Conservation (phyloP, 176 grass and related monocot species). For the Triticum turgidum region DNA sequence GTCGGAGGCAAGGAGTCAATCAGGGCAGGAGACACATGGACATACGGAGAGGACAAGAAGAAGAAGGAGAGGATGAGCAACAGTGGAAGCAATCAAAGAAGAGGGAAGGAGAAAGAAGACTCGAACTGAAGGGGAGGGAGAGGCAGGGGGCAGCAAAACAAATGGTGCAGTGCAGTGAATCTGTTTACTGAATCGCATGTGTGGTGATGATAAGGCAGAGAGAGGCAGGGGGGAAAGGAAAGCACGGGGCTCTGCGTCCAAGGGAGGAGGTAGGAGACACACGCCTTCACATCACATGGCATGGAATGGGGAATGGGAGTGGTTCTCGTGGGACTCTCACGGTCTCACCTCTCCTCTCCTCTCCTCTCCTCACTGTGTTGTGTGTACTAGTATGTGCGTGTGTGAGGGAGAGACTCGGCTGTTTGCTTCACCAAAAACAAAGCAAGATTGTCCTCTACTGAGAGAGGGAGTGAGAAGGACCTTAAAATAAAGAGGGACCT, state of each 20-base stretch:
- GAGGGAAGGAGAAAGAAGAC: background rate
- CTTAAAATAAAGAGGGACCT: background rate
- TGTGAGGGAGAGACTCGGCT: background rate
- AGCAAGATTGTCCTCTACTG: background rate
- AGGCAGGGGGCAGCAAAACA: conserved; percentile 24
- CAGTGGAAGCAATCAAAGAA: conserved; percentile 41
- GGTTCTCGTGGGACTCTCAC: too few relatives aligned
- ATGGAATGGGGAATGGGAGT: too few relatives aligned
- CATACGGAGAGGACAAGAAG: background rate
- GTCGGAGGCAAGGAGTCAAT: background rate
- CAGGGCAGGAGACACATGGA: background rate
- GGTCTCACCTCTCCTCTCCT: too few relatives aligned
- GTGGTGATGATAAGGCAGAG: conserved; percentile 27
- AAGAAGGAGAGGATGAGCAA: conserved; percentile 13
- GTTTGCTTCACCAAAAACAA: conserved; percentile 44
- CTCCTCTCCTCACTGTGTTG: background rate
- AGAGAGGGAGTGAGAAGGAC: too few relatives aligned
- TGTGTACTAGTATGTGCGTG: background rate
- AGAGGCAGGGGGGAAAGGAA: background rate
- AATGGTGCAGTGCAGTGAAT: conserved; percentile 27
- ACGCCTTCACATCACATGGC: conserved; percentile 36
- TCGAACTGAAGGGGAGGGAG: too few relatives aligned
- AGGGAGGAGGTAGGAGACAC: background rate
- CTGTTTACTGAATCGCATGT: background rate
- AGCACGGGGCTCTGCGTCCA: conserved; percentile 36